A percentile compares a stretch with the other conserved stretches of the same genome.
Evolutionary conservation across 768 basidiomycete genomes (phyloP).

Genomic region (Glaciozyma antarctica): DNA sequence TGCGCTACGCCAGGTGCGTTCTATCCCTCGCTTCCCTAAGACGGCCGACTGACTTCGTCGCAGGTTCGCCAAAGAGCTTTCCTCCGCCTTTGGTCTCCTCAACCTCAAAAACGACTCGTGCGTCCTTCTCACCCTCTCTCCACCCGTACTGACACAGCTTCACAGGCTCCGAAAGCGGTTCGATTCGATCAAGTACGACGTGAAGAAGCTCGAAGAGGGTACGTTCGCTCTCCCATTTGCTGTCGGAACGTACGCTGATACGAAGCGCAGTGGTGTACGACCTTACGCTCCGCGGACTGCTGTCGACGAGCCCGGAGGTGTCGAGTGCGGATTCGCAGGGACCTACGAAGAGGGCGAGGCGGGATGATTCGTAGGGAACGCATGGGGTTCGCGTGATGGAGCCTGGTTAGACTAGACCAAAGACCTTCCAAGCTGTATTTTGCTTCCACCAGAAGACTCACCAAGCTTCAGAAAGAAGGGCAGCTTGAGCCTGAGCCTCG

Average conservation of each 20-base stretch:
- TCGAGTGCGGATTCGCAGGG: neutral
- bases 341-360: constrained; percentile 1
- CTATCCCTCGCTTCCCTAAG: too few relatives aligned
- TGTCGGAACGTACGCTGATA: neutral
- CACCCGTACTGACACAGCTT: too few relatives aligned
- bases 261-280: constrained; percentile 39
- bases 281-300: constrained; percentile 39
- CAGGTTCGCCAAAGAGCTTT: constrained; percentile 43
- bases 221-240: neutral
- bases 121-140: too few relatives aligned
- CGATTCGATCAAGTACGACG: constrained; percentile 44
- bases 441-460: too few relatives aligned
- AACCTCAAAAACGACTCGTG: constrained; percentile 44
- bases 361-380: neutral
- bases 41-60: neutral
- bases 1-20: constrained; percentile 37
- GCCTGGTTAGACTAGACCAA: too few relatives aligned
- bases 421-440: too few relatives aligned
- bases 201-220: constrained; percentile 42
- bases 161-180: constrained; percentile 39
- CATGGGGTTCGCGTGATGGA: too few relatives aligned
- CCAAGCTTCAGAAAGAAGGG: too few relatives aligned
- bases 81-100: constrained; percentile 37
- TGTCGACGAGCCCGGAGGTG: constrained; percentile 6
- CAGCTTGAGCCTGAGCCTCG: too few relatives aligned